Percentiles rank a stretch among this genome's conserved stretches.
phyloP scores from a whole-genome alignment of 768 basidiomycete species.

The Roridomyces roridus region DNA sequence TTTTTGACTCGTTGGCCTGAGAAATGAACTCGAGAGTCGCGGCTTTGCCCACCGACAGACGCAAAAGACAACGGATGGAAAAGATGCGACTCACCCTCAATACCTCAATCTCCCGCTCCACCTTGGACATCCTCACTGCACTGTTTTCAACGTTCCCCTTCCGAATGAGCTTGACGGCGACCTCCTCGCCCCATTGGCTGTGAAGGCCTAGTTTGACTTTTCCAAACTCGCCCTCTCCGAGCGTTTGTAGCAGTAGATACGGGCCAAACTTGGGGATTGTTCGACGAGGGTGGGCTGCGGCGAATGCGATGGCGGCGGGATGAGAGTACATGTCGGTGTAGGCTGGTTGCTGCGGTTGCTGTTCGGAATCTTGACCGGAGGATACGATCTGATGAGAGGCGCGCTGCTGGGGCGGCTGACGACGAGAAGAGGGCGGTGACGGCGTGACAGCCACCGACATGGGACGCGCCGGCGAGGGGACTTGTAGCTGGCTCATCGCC shows the following conservation, averaged over 20 bases:
- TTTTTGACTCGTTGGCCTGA: no score
- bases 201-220: slow-evolving; percentile 99
- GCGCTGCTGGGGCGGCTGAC: slow-evolving; percentile 25
- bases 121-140: slow-evolving; percentile 87
- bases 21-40: no score
- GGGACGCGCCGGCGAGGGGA: slow-evolving; percentile 25
- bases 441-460: slow-evolving; percentile 16
- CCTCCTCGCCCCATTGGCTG: slow-evolving; percentile 92
- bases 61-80: background rate
- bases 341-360: slow-evolving; percentile 42
- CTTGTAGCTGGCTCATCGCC: slow-evolving; percentile 17
- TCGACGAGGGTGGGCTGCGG: slow-evolving; percentile 81
- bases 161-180: slow-evolving; percentile 97
- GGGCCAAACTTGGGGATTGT: slow-evolving; percentile 94
- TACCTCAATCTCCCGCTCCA: slow-evolving; percentile 97
- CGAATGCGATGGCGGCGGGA: slow-evolving; percentile 85
- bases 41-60: background rate
- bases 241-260: slow-evolving; percentile 92
- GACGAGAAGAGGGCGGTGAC: background rate
- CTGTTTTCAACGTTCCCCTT: slow-evolving; percentile 86
- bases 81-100: slow-evolving; percentile 69
- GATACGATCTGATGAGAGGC: slow-evolving; percentile 41
- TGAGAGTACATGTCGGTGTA: slow-evolving; percentile 83
- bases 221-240: slow-evolving; percentile 98
- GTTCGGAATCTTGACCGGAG: slow-evolving; percentile 7